phyloP scores from a whole-genome alignment of 1,284 basidiomycete species.

The Fomitopsis schrenkii region DNA sequence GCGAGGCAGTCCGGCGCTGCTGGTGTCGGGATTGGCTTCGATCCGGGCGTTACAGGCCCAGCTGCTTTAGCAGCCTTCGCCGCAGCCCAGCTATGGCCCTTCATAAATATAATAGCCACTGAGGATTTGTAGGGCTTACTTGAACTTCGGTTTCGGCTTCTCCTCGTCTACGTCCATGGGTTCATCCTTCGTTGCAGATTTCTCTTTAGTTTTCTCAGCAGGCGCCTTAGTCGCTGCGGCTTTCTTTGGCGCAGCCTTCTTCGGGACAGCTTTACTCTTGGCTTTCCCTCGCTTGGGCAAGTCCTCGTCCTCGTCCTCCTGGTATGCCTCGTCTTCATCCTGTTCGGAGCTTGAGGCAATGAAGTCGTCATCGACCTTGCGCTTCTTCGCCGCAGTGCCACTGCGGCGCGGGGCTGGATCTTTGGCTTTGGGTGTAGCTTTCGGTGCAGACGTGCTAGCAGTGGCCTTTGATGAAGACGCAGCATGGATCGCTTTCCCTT shows the following conservation, averaged over 20 bases:
- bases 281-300: constrained; percentile 19
- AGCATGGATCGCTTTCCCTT: constrained; percentile 35
- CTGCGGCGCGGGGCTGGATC: constrained; percentile 9
- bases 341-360: constrained; percentile 18
- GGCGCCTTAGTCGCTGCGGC: constrained; percentile 9
- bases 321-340: constrained; percentile 18
- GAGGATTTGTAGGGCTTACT: constrained; percentile 15
- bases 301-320: constrained; percentile 30
- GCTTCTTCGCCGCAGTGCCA: constrained; percentile 15
- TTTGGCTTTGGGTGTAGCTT: constrained; percentile 13
- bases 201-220: constrained; percentile 8
- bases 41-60: constrained; percentile 74
- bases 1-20: constrained; percentile 73
- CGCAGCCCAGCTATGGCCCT: constrained; percentile 51
- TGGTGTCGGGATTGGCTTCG: constrained; percentile 81
- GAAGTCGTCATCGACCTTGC: constrained; percentile 22
- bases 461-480: constrained; percentile 25
- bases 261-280: constrained; percentile 18
- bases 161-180: constrained; percentile 17
- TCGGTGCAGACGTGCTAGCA: constrained; percentile 5
- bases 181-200: constrained; percentile 15
- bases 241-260: constrained; percentile 19
- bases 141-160: constrained; percentile 30
- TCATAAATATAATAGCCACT: not conserved
- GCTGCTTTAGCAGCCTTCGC: constrained; percentile 63